These are phyloP conservation scores for Kodamaea hsintzibuensis DNA, from an alignment of 805 yeast species.

Conservation along the genomic window DNA sequence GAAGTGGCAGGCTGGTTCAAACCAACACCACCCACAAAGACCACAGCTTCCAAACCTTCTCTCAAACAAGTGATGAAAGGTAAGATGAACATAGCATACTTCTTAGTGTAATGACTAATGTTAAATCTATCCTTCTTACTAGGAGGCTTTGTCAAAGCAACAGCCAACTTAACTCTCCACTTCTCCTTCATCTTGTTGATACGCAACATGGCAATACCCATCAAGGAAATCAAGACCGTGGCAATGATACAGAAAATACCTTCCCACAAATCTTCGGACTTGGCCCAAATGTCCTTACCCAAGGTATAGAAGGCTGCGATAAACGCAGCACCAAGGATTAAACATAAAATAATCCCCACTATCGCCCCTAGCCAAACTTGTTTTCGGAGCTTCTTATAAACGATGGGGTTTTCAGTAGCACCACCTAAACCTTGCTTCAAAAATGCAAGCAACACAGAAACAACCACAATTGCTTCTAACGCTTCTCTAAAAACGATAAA, in stretches of 20 bases:
- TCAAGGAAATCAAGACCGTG: constrained; percentile 24
- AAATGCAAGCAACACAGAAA: constrained; percentile 29
- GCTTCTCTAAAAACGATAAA: constrained; percentile 28
- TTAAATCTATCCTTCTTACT: constrained; percentile 30
- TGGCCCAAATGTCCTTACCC: constrained; percentile 22
- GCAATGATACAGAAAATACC: constrained; percentile 28
- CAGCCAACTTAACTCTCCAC: constrained; percentile 32
- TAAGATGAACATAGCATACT: constrained; percentile 84
- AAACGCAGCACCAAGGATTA: constrained; percentile 24
- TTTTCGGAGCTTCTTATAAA: constrained; percentile 18
- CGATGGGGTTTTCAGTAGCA: constrained; percentile 20
- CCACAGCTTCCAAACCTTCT: constrained; percentile 97
- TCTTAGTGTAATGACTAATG: constrained; percentile 57
- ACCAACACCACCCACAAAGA: constrained; percentile 95
- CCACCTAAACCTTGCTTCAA: constrained; percentile 29
- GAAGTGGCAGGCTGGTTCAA: constrained; percentile 38
- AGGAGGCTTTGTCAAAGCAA: constrained; percentile 20
- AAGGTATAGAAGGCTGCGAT: constrained; percentile 25
- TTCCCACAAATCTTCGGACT: constrained; percentile 28
- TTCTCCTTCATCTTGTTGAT: constrained; percentile 31
- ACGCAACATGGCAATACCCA: constrained; percentile 32
- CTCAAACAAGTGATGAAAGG: constrained; percentile 90
- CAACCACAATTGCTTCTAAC: constrained; percentile 27
- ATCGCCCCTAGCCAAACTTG: constrained; percentile 28
- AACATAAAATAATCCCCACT: constrained; percentile 21